A percentile compares a stretch with the other conserved stretches of the same genome.
Conservation (phyloP, 257 asterid species). For the Capsicum rhomboideum region DNA sequence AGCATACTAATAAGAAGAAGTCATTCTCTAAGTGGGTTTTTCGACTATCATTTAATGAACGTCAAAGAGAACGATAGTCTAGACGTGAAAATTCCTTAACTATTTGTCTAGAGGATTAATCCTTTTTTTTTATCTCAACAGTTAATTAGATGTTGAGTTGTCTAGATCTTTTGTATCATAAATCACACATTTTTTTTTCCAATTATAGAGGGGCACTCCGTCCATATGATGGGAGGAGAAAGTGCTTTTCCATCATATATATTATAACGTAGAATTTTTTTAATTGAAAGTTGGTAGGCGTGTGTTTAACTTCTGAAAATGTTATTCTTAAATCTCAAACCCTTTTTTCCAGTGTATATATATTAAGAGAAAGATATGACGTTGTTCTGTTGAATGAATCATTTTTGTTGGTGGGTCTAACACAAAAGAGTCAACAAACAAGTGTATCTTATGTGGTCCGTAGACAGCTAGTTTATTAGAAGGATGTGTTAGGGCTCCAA, state of each 20-base stretch:
- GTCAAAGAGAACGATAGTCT: conserved; percentile 42
- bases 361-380: too few species aligned
- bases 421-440: too few species aligned
- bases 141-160: neutral
- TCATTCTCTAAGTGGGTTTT: conserved; percentile 47
- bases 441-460: too few species aligned
- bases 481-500: too few species aligned
- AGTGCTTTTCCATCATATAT: neutral
- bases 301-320: too few species aligned
- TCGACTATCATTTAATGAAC: conserved; percentile 42
- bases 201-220: neutral
- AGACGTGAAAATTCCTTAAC: neutral
- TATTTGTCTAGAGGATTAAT: neutral
- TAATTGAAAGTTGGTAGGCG: too few species aligned
- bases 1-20: conserved; percentile 30
- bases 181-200: neutral
- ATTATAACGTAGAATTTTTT: neutral
- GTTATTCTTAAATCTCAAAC: too few species aligned
- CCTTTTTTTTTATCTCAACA: neutral
- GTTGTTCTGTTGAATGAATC: too few species aligned
- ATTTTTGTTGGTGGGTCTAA: too few species aligned
- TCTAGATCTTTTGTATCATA: neutral
- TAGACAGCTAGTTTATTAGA: too few species aligned
- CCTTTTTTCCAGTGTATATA: too few species aligned
- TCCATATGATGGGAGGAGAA: neutral